phyloP scores from a whole-genome alignment of 2,329 filamentous ascomycete genomes.

The Torrubiellomyces zombiae region DNA sequence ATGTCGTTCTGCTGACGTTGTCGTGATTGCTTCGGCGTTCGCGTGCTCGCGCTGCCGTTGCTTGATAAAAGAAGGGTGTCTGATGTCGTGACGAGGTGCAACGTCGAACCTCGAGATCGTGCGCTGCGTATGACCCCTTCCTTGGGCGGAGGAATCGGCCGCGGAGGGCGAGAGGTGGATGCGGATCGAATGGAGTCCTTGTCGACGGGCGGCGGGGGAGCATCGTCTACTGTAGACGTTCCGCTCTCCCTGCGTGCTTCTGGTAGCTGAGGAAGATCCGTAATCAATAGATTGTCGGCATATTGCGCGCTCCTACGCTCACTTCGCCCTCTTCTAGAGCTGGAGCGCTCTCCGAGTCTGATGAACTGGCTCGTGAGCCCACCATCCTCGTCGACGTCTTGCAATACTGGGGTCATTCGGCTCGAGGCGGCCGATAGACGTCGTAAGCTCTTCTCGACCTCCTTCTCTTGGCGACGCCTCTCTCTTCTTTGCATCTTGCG shows the following conservation, averaged over 20 bases:
- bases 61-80: slow-evolving; percentile 24
- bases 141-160: slow-evolving; percentile 69
- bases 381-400: slow-evolving; percentile 66
- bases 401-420: slow-evolving; percentile 59
- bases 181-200: slow-evolving; percentile 61
- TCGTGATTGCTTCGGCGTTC: too few species aligned
- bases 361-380: slow-evolving; percentile 28
- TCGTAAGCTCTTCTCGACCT: slow-evolving; percentile 64
- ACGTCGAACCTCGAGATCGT: slow-evolving; percentile 63
- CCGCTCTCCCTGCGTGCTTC: slow-evolving; percentile 32
- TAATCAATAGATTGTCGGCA: slow-evolving; percentile 43
- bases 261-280: slow-evolving; percentile 62
- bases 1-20: slow-evolving; percentile 15
- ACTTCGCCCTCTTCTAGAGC: slow-evolving; percentile 54
- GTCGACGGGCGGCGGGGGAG: slow-evolving; percentile 57
- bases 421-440: slow-evolving; percentile 82
- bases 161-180: slow-evolving; percentile 62
- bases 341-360: slow-evolving; percentile 24
- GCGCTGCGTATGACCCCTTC: slow-evolving; percentile 54
- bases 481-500: slow-evolving; percentile 70
- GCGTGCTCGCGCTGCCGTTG: slow-evolving; percentile 8
- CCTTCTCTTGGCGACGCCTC: slow-evolving; percentile 68
- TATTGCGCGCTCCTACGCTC: slow-evolving; percentile 57
- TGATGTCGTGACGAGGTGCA: slow-evolving; percentile 63
- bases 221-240: slow-evolving; percentile 14